phyloP scores from a whole-genome alignment of 345 rosid genomes.

The Eucalyptus pumila region DNA sequence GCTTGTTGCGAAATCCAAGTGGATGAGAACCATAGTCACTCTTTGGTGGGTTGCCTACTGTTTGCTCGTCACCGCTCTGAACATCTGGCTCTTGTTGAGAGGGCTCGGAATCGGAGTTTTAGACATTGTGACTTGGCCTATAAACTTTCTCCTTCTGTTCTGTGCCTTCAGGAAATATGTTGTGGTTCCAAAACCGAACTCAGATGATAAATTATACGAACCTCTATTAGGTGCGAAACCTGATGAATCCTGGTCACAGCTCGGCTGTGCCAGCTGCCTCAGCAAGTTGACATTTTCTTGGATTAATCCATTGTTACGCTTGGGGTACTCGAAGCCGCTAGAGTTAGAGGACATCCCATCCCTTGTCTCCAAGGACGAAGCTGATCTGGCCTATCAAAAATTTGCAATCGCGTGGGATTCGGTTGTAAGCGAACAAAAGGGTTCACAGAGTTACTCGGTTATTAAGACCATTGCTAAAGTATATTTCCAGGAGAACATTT shows the following conservation, averaged over 20 bases:
- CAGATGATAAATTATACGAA: constrained; percentile 21
- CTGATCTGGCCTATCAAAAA: constrained; percentile 32
- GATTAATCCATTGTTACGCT: constrained; percentile 45
- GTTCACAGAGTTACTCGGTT: constrained; percentile 23
- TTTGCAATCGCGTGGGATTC: constrained; percentile 42
- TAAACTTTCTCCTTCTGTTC: constrained; percentile 36
- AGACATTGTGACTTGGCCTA: constrained; percentile 30
- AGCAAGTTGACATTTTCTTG: constrained; percentile 49
- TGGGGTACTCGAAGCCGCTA: constrained; percentile 51
- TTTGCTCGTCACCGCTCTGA: constrained; percentile 26
- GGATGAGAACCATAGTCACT: constrained; percentile 16
- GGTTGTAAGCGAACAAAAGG: constrained; percentile 7
- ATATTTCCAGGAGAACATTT: constrained; percentile 40
- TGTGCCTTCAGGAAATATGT: constrained; percentile 33
- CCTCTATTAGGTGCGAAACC: constrained; percentile 23
- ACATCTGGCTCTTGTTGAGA: constrained; percentile 13
- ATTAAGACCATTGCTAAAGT: constrained; percentile 31
- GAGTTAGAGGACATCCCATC: constrained; percentile 46
- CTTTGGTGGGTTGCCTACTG: constrained; percentile 63
- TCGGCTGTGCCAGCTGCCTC: constrained; percentile 32
- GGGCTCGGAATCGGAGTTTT: constrained; percentile 13
- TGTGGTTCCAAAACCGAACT: not conserved
- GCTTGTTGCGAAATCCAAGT: constrained; percentile 31
- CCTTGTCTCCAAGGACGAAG: constrained; percentile 45
- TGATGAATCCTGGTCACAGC: not conserved